Percentiles rank a stretch among this genome's conserved stretches.
Evolutionary conservation across 768 basidiomycete species (phyloP).

Genomic region (Auriscalpium vulgare): DNA sequence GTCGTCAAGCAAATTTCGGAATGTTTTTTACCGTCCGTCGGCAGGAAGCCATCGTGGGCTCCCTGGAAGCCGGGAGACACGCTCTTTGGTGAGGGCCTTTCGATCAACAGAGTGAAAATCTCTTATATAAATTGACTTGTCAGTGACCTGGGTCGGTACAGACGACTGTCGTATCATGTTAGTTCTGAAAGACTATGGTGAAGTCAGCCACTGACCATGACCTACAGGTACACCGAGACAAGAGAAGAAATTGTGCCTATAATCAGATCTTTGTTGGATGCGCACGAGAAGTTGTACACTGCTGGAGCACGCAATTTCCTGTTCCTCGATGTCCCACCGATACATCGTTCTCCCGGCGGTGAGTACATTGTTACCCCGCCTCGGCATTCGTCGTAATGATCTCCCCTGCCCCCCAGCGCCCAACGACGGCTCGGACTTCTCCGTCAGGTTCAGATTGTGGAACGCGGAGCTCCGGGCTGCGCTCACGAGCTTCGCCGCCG

Average conservation of each 20-base stretch:
- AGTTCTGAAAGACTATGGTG: neutral
- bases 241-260: conserved; percentile 7
- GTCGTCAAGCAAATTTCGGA: conserved; percentile 8
- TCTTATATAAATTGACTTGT: neutral
- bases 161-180: conserved; percentile 36
- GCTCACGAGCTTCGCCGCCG: conserved; percentile 11
- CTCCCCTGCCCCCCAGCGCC: neutral
- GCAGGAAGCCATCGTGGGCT: conserved; percentile 28
- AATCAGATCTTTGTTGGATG: conserved; percentile 28
- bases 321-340: conserved; percentile 49
- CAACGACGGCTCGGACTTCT: conserved; percentile 4
- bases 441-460: conserved; percentile 9
- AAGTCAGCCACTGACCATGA: conserved; percentile 3
- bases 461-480: conserved; percentile 6
- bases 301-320: conserved; percentile 42
- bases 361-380: neutral
- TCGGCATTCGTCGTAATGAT: neutral
- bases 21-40: conserved; percentile 20
- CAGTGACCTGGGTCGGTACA: conserved; percentile 54
- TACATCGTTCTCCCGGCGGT: conserved; percentile 35
- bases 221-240: neutral
- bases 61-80: conserved; percentile 35
- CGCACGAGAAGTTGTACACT: conserved; percentile 37
- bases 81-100: conserved; percentile 35
- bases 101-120: neutral